phyloP scores from a whole-genome alignment of 169 alveolate genomes.

The Plasmodium coatneyi region DNA sequence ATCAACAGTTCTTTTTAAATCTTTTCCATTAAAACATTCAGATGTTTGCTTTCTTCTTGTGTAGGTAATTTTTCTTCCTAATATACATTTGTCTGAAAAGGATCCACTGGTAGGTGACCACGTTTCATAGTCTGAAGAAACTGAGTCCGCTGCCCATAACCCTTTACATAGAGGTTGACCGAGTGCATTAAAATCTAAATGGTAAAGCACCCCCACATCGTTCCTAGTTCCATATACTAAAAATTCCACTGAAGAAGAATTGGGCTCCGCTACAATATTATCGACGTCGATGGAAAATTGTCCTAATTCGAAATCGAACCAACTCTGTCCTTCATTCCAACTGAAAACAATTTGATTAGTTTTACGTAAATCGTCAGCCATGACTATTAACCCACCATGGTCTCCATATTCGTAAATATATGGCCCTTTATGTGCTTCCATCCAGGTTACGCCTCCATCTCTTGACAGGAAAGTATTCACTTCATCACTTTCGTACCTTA shows the following conservation, averaged over 20 bases:
- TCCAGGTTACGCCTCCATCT: slow-evolving; percentile 99
- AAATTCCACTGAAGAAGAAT: slow-evolving; percentile 94
- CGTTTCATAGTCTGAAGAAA: slow-evolving; percentile 96
- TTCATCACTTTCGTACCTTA: slow-evolving; percentile 88
- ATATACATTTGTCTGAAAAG: slow-evolving; percentile 89
- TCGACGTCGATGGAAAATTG: slow-evolving; percentile 91
- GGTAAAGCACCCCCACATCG: slow-evolving; percentile 93
- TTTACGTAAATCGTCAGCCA: slow-evolving; percentile 94
- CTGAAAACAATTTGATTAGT: slow-evolving; percentile 92
- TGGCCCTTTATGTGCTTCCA: slow-evolving; percentile 97
- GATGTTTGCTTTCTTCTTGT: slow-evolving; percentile 95
- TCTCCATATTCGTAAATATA: slow-evolving; percentile 98
- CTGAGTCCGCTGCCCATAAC: slow-evolving; percentile 94
- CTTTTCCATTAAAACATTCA: slow-evolving; percentile 97
- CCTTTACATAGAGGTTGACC: slow-evolving; percentile 97
- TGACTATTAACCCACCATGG: slow-evolving; percentile 98
- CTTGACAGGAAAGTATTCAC: slow-evolving; percentile 96
- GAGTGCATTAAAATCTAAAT: slow-evolving; percentile 94
- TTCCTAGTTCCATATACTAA: slow-evolving; percentile 95
- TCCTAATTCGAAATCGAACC: slow-evolving; percentile 95
- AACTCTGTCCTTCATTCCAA: slow-evolving; percentile 97
- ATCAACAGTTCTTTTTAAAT: slow-evolving; percentile 92
- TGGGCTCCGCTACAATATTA: slow-evolving; percentile 97
- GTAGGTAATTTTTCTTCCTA: slow-evolving; percentile 94
- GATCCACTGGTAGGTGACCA: slow-evolving; percentile 92